A percentile compares a stretch with the other conserved stretches of the same genome.
phyloP scores from a whole-genome alignment of 805 yeast species.

The Hanseniaspora hatyaiensis region DNA sequence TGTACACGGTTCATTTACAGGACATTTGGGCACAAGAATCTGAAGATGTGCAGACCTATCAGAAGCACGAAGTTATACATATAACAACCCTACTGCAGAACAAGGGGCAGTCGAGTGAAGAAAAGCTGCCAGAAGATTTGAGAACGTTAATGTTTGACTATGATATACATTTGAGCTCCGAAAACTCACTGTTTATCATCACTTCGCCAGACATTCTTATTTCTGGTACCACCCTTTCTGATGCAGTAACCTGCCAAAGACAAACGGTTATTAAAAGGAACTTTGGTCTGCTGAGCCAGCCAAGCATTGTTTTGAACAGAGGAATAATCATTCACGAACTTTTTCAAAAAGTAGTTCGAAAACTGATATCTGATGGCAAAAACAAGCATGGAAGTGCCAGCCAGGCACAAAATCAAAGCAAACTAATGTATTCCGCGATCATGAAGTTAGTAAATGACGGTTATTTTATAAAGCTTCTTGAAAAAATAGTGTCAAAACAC shows the following conservation, averaged over 20 bases:
- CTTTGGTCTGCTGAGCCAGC: constrained; percentile 40
- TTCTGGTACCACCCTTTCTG: constrained; percentile 11
- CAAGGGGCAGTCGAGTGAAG: no score
- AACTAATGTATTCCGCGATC: constrained; percentile 20
- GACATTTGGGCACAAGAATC: constrained; percentile 7
- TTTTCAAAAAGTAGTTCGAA: constrained; percentile 35
- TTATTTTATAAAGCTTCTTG: constrained; percentile 36
- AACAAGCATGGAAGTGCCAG: no score
- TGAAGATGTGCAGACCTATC: not conserved
- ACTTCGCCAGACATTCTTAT: constrained; percentile 7
- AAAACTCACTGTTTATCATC: not conserved
- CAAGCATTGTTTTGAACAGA: constrained; percentile 52
- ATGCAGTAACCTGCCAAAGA: constrained; percentile 15
- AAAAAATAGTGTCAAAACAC: not conserved
- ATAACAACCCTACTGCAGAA: not conserved
- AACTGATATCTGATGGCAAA: no score
- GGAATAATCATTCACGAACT: constrained; percentile 76
- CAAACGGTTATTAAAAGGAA: constrained; percentile 14
- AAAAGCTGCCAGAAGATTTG: not conserved
- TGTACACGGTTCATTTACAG: constrained; percentile 25
- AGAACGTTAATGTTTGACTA: not conserved
- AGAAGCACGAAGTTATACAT: constrained; percentile 2
- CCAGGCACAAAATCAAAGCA: no score
- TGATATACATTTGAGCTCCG: not conserved
- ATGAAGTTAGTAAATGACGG: constrained; percentile 32